Base-by-base conservation (phyloP, 495 filamentous ascomycete genomes). In the Tuber magnatum region DNA sequence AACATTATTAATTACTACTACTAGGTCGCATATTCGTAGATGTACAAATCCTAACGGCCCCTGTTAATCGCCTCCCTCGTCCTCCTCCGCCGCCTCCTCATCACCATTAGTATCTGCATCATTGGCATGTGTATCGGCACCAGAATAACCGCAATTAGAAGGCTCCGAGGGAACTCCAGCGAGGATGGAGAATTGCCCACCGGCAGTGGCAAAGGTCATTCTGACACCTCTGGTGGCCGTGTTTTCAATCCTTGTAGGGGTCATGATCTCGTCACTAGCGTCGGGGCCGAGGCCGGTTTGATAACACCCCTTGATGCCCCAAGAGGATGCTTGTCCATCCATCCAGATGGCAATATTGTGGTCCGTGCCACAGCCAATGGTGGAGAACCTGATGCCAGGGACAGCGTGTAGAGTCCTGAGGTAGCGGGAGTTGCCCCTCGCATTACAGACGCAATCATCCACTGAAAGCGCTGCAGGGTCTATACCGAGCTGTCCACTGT, bases 171-270 rank as follows among this genome's bases (percentile, higher is more conserved):
- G 80, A 12, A 78, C 56, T 61, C 83, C 83, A 48, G 86, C 87
- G 20, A 93, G 75, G 22, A 92, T 84, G 3, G 87, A 87, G 81
- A 89, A 93, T 82, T 92, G 90, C 0, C 90, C 90, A n/a, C 92
- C 91, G 1, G 87, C 86, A 38, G 87, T 87, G 38, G 89, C 88
- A 69, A 78, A 89, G 24, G 86, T 82, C 51, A 93, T 84, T 81
- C 88, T 87, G 77, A 87, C 85, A 39, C 84, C 89, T 38, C 85
- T 82, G 18, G 91, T 85, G 24, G 90, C 89, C 0, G 86, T 87
- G 82, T 89, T 90, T 72, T 91, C 87, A 73, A 94, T 89, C 32
- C 86, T 80, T 2, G 86, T 91, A 0, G 91, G 89, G 46, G 46
- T 24, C 24, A 82, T 73, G 71, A 86, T 82, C 41, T 92, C 84